These are phyloP conservation scores for Pseudozyma sp. DNA, from an alignment of 1,284 basidiomycete species.

Conservation along the genomic window DNA sequence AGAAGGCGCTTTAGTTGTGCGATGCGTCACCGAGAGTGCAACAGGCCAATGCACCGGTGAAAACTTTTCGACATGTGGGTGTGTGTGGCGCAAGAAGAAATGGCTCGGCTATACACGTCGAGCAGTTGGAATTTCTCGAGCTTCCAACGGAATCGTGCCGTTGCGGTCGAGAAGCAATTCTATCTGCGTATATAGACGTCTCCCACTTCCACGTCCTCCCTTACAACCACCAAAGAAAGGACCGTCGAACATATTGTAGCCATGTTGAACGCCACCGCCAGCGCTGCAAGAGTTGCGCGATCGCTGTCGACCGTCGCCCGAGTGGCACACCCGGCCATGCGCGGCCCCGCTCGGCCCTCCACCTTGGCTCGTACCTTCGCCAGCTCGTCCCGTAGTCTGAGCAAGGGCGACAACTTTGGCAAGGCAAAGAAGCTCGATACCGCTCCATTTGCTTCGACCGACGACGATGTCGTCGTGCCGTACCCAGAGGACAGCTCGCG, in stretches of 20 bases:
- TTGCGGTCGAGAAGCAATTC: background rate
- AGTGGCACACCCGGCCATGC: slow-evolving; percentile 8
- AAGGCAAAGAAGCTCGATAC: slow-evolving; percentile 27
- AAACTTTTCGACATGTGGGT: slow-evolving; percentile 10
- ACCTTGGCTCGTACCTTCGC: slow-evolving; percentile 21
- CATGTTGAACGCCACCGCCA: slow-evolving; percentile 25
- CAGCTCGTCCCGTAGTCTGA: slow-evolving; percentile 31
- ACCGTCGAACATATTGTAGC: background rate
- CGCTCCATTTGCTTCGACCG: slow-evolving; percentile 35
- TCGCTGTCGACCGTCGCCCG: slow-evolving; percentile 17
- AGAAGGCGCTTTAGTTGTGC: too few species aligned
- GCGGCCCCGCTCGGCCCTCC: slow-evolving; percentile 13
- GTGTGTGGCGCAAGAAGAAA: slow-evolving; percentile 9
- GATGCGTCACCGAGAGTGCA: background rate
- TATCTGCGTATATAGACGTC: too few species aligned
- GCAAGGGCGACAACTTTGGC: slow-evolving; percentile 27
- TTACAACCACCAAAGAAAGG: slow-evolving; percentile 4
- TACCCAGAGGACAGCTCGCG: slow-evolving; percentile 47
- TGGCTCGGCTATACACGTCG: slow-evolving; percentile 13
- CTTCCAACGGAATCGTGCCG: slow-evolving; percentile 18
- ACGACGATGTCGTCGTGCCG: slow-evolving; percentile 38
- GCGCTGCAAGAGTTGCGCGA: slow-evolving; percentile 25
- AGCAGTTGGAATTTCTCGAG: slow-evolving; percentile 5
- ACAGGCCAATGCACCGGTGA: slow-evolving; percentile 17
- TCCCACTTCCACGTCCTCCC: background rate